These are phyloP conservation scores for Colletotrichum coccodes DNA, from an alignment of 2,329 filamentous ascomycete genomes.

Conservation along the genomic window DNA sequence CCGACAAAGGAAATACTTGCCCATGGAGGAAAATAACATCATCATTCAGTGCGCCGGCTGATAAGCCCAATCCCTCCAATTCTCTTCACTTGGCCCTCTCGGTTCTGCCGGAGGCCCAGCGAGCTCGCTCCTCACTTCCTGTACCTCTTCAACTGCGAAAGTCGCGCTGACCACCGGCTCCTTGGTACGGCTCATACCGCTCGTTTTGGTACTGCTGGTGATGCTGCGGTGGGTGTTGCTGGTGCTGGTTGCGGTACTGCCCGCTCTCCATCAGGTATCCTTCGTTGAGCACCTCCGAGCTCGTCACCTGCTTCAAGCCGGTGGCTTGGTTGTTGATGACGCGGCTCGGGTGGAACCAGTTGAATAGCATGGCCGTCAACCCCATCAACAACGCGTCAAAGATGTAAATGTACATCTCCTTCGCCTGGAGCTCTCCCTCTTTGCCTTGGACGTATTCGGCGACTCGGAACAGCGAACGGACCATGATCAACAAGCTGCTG, in stretches of 20 bases:
- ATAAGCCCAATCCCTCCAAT: slow-evolving; percentile 20
- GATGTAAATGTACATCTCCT: slow-evolving; percentile 49
- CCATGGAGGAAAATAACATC: neutral
- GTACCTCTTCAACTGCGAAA: slow-evolving; percentile 3
- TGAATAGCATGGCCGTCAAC: slow-evolving; percentile 35
- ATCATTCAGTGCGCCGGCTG: neutral
- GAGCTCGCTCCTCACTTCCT: neutral
- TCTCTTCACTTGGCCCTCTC: neutral
- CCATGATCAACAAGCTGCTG: slow-evolving; percentile 47
- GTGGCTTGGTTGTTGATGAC: slow-evolving; percentile 14
- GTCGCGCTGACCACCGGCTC: neutral
- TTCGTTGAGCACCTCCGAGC: slow-evolving; percentile 12
- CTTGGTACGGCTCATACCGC: slow-evolving; percentile 11
- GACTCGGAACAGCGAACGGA: slow-evolving; percentile 53
- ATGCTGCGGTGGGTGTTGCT: neutral
- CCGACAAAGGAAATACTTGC: neutral
- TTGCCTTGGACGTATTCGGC: slow-evolving; percentile 52
- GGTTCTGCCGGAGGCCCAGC: neutral
- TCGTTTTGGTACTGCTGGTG: neutral
- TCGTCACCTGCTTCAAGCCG: slow-evolving; percentile 11
- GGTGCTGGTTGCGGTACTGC: slow-evolving; percentile 5
- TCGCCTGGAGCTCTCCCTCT: slow-evolving; percentile 44
- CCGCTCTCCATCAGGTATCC: slow-evolving; percentile 27
- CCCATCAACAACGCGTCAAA: slow-evolving; percentile 51
- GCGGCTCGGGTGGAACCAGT: slow-evolving; percentile 32